phyloP scores from a whole-genome alignment of 495 filamentous ascomycete genomes.

The Barbatosphaeria neglecta region DNA sequence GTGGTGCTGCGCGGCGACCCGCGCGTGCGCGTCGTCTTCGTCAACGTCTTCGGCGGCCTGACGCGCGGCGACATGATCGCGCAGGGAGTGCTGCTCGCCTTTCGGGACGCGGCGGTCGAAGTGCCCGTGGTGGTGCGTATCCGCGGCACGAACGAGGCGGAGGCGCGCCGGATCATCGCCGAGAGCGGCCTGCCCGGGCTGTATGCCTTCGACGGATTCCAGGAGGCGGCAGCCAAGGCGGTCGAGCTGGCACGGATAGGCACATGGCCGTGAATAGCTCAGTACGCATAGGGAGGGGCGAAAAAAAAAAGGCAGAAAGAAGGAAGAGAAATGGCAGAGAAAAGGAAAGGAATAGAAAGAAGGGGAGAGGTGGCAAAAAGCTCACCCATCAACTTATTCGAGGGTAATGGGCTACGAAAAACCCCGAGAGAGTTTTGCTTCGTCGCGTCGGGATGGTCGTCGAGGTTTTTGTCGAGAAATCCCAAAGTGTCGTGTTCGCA shows the following conservation, averaged over 20 bases:
- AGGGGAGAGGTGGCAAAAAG: too few species aligned
- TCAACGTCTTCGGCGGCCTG: slow-evolving; percentile 86
- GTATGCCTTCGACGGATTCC: slow-evolving; percentile 72
- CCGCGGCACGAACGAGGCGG: slow-evolving; percentile 69
- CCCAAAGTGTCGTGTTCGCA: too few species aligned
- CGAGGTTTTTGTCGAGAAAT: too few species aligned
- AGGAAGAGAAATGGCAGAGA: too few species aligned
- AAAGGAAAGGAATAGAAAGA: too few species aligned
- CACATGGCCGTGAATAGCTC: background rate
- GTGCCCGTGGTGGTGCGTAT: slow-evolving; percentile 77
- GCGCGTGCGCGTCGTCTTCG: slow-evolving; percentile 63
- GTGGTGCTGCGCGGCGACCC: slow-evolving; percentile 59
- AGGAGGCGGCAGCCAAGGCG: slow-evolving; percentile 64
- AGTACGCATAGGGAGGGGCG: background rate
- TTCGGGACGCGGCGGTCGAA: slow-evolving; percentile 54
- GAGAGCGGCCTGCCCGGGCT: slow-evolving; percentile 63
- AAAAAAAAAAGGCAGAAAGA: background rate
- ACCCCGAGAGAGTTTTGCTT: too few species aligned
- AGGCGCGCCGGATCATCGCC: slow-evolving; percentile 65
- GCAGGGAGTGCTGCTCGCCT: slow-evolving; percentile 65
- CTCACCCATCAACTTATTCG: too few species aligned
- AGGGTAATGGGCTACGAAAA: too few species aligned
- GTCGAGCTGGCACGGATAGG: slow-evolving; percentile 47
- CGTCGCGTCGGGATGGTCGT: too few species aligned
- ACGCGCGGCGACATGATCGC: slow-evolving; percentile 87